Evolutionary conservation across 2,329 filamentous ascomycete species (phyloP), one percentile per base, ranked within the genome.

Genomic region (Claviceps monticola): DNA sequence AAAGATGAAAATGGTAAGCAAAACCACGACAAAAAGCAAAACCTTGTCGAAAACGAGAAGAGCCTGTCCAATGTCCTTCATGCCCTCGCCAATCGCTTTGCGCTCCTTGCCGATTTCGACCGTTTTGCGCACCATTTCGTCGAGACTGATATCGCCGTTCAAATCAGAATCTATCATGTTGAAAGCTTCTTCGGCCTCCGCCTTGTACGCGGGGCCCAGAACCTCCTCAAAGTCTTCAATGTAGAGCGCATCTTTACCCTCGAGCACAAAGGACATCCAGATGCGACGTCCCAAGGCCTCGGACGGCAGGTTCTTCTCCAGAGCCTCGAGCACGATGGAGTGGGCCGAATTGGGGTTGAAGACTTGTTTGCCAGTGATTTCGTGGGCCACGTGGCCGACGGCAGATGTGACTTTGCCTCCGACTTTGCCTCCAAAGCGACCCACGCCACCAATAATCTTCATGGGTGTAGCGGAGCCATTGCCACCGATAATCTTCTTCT

Each of bases 221-320:
- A 97, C 91, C 64, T 97, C 91, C 34, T 83, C 65, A 39, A 98
- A 77, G 63, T 98, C 93, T 4, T 95, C 88, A 8, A 78, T 68
- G 58, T 79, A 87, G 8, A 98, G 74, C 0, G 83, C 74, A 42
- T 96, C 88, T 53, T 83, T 83, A 59, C 88, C 89, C 67, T 97
- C 91, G 4, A 93, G 81, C 1, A 95, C 93, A 64, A 96, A 95
- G 1, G 90, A 96, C 88, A 96, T 95, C 93, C 93, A 97, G 56
- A 97, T 84, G 61, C 93, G 85, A 58, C 82, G 84, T n/a, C 88
- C 90, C 53, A 97, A 72, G n/a, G 93, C 93, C 65, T 97, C 90
- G 0, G 89, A 88, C 6, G 88, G 86, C 54, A 78, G 76, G 44
- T 79, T 82, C 70, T 88, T 91, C 67, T 96, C 90, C 36, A 97